Conservation (phyloP, 2,329 filamentous ascomycete species). For the Stemphylium vesicarium region DNA sequence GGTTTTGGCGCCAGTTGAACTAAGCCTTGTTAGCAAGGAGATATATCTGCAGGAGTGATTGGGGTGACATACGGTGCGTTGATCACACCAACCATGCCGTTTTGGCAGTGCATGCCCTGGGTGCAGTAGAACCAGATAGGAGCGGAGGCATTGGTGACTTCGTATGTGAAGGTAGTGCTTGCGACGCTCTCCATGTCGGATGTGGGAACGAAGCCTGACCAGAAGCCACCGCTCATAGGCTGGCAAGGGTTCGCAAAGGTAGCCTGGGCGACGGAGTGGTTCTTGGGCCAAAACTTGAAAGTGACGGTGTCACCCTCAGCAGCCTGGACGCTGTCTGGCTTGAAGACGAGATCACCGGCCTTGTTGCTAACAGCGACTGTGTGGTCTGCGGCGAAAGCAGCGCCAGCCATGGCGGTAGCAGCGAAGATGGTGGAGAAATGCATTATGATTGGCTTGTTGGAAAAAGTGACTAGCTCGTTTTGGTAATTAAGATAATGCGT, state of each 20-base stretch:
- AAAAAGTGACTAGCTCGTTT: conserved; percentile 45
- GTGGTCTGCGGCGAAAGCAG: conserved; percentile 42
- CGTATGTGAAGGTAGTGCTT: conserved; percentile 39
- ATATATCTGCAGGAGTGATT: not conserved
- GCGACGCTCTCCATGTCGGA: conserved; percentile 30
- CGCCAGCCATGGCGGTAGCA: conserved; percentile 38
- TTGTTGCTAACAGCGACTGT: conserved; percentile 42
- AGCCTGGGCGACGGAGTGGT: conserved; percentile 49
- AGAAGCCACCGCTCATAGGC: conserved; percentile 45
- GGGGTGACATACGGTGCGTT: conserved; percentile 44
- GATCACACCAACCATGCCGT: conserved; percentile 51
- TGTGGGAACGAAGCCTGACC: conserved; percentile 47
- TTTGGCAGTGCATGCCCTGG: conserved; percentile 48
- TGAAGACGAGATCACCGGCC: conserved; percentile 38
- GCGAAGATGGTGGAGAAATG: conserved; percentile 47
- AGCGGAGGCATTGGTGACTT: conserved; percentile 43
- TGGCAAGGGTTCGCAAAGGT: conserved; percentile 45
- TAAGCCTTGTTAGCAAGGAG: conserved; percentile 20
- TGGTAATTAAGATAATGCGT: conserved; percentile 19
- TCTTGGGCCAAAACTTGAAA: conserved; percentile 50
- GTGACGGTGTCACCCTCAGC: conserved; percentile 47
- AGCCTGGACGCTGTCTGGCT: conserved; percentile 44
- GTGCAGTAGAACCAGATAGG: conserved; percentile 53
- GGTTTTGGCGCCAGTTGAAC: conserved; percentile 30
- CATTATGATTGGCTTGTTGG: conserved; percentile 44